phyloP scores from a whole-genome alignment of 495 filamentous ascomycete species.

The Parachaetomium inaequale region DNA sequence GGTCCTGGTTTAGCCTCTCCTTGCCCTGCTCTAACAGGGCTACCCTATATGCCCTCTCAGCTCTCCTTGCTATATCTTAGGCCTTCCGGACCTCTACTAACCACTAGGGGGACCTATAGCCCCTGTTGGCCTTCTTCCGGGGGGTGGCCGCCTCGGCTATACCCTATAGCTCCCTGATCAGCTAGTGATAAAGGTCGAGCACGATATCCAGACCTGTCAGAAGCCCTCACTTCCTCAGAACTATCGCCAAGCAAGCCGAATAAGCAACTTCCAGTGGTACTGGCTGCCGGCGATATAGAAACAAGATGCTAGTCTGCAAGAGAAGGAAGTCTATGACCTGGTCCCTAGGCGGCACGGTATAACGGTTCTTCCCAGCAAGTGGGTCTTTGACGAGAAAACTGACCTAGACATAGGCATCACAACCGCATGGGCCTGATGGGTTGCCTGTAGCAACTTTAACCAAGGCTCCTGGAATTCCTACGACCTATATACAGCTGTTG shows the following conservation, averaged over 20 bases:
- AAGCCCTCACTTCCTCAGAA: slow-evolving; percentile 22
- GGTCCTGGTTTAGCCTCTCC: too few relatives aligned
- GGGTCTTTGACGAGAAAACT: slow-evolving; percentile 9
- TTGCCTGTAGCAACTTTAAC: slow-evolving; percentile 8
- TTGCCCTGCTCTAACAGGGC: too few relatives aligned
- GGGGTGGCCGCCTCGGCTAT: too few relatives aligned
- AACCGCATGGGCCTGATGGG: background rate
- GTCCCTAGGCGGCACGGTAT: background rate
- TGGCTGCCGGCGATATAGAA: slow-evolving; percentile 3
- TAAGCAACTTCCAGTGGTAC: background rate
- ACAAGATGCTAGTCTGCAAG: background rate
- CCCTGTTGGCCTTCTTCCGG: too few relatives aligned
- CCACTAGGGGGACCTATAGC: too few relatives aligned
- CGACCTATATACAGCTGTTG: background rate
- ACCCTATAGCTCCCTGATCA: too few relatives aligned
- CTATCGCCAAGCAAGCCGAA: slow-evolving; percentile 26
- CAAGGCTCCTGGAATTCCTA: background rate
- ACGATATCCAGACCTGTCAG: slow-evolving; percentile 19
- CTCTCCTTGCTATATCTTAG: too few relatives aligned
- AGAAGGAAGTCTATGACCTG: background rate
- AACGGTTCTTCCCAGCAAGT: background rate
- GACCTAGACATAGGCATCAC: background rate
- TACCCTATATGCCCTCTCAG: too few relatives aligned
- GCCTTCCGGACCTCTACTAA: too few relatives aligned
- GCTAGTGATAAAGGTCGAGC: background rate